These are phyloP conservation scores for Sideroxylon spinosum DNA, from an alignment of 179 eudicot genomes.

Conservation along the genomic window DNA sequence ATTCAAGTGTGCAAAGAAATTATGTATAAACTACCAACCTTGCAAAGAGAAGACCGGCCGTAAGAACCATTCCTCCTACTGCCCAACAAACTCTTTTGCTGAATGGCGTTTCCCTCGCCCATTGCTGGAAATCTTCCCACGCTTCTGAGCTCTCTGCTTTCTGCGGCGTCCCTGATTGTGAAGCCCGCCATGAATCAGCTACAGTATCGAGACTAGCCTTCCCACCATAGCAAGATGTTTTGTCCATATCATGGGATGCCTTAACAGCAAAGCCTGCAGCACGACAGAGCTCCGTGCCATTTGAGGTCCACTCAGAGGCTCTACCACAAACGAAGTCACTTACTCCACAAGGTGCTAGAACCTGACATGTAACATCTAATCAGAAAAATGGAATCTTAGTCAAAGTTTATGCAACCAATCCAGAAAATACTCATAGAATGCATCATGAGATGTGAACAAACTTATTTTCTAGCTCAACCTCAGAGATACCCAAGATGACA, in stretches of 20 bases:
- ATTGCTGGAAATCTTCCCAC: slow-evolving; percentile 59
- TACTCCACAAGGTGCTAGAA: slow-evolving; percentile 83
- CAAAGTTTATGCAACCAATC: neutral
- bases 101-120: slow-evolving; percentile 63
- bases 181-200: slow-evolving; percentile 67
- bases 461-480: neutral
- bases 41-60: slow-evolving; percentile 79
- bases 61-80: slow-evolving; percentile 93
- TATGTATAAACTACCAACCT: slow-evolving; percentile 39
- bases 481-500: neutral
- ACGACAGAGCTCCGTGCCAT: slow-evolving; percentile 93
- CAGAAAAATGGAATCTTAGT: slow-evolving; percentile 21
- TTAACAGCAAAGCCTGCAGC: slow-evolving; percentile 79
- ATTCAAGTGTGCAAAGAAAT: neutral
- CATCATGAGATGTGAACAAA: neutral
- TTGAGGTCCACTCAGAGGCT: slow-evolving; percentile 87
- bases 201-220: slow-evolving; percentile 78
- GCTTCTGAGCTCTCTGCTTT: slow-evolving; percentile 33
- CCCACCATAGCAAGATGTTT: slow-evolving; percentile 79
- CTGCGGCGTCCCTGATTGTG: slow-evolving; percentile 32
- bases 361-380: slow-evolving; percentile 46
- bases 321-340: slow-evolving; percentile 90
- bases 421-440: neutral
- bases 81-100: slow-evolving; percentile 86
- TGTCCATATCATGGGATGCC: slow-evolving; percentile 40